Percentiles rank a stretch among this genome's conserved stretches.
Conservation (phyloP, 75 land plant genomes). For the Isoetes taiwanensis region DNA sequence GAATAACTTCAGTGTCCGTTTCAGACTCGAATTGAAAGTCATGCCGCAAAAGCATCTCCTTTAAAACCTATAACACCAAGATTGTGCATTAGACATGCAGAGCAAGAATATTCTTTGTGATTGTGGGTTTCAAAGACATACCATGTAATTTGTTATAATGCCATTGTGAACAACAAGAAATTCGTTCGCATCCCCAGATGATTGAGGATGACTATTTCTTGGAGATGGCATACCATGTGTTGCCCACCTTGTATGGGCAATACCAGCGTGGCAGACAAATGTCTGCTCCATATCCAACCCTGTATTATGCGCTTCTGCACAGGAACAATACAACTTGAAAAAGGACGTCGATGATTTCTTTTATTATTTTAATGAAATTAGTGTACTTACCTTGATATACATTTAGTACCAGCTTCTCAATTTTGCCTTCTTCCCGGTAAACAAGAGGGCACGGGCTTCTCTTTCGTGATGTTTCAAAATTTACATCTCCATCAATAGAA, state of each 20-base stretch:
- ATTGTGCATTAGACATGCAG: background rate
- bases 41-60: slow-evolving; percentile 78
- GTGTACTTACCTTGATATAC: slow-evolving; percentile 46
- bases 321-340: background rate
- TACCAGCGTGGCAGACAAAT: slow-evolving; percentile 75
- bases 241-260: slow-evolving; percentile 98
- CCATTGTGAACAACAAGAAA: slow-evolving; percentile 98
- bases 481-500: slow-evolving; percentile 42
- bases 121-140: too few species aligned
- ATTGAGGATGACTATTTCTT: slow-evolving; percentile 86
- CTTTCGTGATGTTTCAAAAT: background rate
- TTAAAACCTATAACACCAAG: slow-evolving; percentile 92
- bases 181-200: slow-evolving; percentile 69
- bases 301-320: slow-evolving; percentile 51
- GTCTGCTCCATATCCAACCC: slow-evolving; percentile 57
- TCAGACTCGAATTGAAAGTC: slow-evolving; percentile 88
- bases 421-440: slow-evolving; percentile 90
- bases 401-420: slow-evolving; percentile 82
- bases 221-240: slow-evolving; percentile 96
- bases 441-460: slow-evolving; percentile 48
- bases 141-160: slow-evolving; percentile 87
- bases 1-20: slow-evolving; percentile 97
- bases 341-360: background rate
- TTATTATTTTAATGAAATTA: background rate
- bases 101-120: too few species aligned